Evolutionary conservation across 495 filamentous ascomycete genomes (phyloP).

Genomic region (Cercophora samala): DNA sequence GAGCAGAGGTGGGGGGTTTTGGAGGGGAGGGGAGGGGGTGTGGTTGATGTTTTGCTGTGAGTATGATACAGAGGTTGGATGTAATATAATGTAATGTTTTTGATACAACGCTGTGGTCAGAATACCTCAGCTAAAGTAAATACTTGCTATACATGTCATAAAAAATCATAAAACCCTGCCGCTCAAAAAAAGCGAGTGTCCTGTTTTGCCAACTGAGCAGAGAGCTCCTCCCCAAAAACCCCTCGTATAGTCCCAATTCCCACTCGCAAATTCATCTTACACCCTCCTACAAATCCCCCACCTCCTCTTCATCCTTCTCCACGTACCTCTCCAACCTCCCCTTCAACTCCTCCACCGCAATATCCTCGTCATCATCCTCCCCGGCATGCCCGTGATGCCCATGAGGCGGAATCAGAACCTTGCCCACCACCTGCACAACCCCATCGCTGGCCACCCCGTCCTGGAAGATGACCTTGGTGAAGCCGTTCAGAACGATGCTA

Average conservation of each 20-base stretch:
- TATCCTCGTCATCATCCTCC: slow-evolving; percentile 19
- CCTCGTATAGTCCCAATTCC: background rate
- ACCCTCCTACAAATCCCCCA: slow-evolving; percentile 19
- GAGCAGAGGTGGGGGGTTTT: slow-evolving; percentile 47
- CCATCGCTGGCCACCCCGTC: slow-evolving; percentile 72
- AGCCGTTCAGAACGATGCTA: slow-evolving; percentile 68
- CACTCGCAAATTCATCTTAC: background rate
- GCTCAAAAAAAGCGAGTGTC: background rate
- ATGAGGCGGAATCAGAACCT: slow-evolving; percentile 72
- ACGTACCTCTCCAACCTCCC: slow-evolving; percentile 30
- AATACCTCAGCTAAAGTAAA: background rate
- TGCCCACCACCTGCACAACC: slow-evolving; percentile 67
- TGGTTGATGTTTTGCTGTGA: slow-evolving; percentile 30
- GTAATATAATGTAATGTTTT: background rate
- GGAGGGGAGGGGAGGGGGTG: slow-evolving; percentile 32
- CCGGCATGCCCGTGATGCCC: slow-evolving; percentile 32
- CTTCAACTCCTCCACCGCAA: slow-evolving; percentile 30
- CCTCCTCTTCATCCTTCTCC: slow-evolving; percentile 9
- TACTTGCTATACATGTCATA: background rate
- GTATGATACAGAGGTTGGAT: background rate
- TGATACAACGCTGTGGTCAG: background rate
- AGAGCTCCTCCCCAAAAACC: background rate
- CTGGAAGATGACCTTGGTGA: slow-evolving; percentile 52
- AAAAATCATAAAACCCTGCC: background rate
- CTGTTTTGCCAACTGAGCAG: background rate